Evolutionary conservation across 148 eudicot species (phyloP), one percentile per base, ranked within the genome.

Genomic region (Vaccinium darrowii): DNA sequence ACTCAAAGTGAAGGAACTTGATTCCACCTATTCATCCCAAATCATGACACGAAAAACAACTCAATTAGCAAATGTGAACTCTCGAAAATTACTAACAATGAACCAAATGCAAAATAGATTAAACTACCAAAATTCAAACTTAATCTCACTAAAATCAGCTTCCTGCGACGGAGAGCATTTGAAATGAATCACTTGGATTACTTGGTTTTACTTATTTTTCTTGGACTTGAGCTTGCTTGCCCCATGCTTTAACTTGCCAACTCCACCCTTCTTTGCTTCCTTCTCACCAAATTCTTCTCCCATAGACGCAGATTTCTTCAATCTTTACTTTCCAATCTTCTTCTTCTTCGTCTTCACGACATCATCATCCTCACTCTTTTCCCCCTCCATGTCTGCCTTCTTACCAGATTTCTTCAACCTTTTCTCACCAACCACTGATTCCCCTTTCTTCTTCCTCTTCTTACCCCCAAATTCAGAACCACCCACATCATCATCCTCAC

Each of bases 121-220:
- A 72, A 39, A 73, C 77, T 73, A 16, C 49, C 77, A 39, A 73
- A 73, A 73, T 73, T 73, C 23, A 73, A 73, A 73, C 77, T 33
- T 16, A 7, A 39, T 33, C 23, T 39, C 49, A 73, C 77, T 36
- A 76, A 27, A 69, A 69, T 30, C 7, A 7, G 74, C 74, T 27
- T 69, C 39, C 39, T 11, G 74, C 27, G 15, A 67, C 73, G 12
- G 7, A 69, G 36, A 25, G 74, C 74, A 69, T 77, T 36, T 18
- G 39, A 73, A 51, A 36, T 78, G 36, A 53, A 78, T 84, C 67
- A 65, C 82, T 62, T 19, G 14, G 12, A 36, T 52, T 53, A 12
- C 77, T n/a, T 7, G 27, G 16, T 63, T 84, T 78, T 77, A 43
- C 81, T 63, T 84, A 60, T 51, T 60, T 63, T 78, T 84, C 72